These are phyloP conservation scores for Hondaea fermentalgiana DNA, from an alignment of 108 stramenopile genomes.

Conservation along the genomic window DNA sequence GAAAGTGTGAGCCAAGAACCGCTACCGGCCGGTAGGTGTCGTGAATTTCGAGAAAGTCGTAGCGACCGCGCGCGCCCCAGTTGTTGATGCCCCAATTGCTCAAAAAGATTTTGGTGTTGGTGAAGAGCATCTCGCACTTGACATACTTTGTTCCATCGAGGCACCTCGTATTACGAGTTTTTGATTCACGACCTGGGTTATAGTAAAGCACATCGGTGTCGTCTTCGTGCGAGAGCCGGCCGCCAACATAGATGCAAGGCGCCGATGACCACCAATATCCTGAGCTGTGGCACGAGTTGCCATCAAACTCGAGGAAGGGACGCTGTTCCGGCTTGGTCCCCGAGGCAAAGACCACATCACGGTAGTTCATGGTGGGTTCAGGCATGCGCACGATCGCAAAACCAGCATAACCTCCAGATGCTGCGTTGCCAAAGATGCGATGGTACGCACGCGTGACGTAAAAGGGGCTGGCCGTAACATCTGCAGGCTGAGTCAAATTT, in stretches of 20 bases:
- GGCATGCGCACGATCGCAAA: not conserved
- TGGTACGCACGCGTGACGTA: slow-evolving; percentile 5
- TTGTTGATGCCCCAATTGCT: not conserved
- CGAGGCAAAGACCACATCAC: not conserved
- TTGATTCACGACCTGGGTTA: not conserved
- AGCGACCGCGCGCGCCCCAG: not conserved
- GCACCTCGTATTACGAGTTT: not conserved
- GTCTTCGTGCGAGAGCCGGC: not conserved
- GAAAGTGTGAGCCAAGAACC: not conserved
- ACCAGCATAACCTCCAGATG: not conserved
- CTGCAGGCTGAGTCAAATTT: not conserved
- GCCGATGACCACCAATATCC: not conserved
- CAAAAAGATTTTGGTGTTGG: not conserved
- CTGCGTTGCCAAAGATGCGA: not conserved
- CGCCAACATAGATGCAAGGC: not conserved
- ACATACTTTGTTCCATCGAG: not conserved
- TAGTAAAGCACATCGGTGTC: not conserved
- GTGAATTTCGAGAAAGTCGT: not conserved
- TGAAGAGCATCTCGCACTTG: not conserved
- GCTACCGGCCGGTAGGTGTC: not conserved
- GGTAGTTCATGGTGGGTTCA: not conserved
- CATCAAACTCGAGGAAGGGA: not conserved
- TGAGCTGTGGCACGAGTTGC: not conserved
- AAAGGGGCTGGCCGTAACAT: not conserved
- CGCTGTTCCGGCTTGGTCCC: not conserved